phyloP scores from a whole-genome alignment of 31 red algal species.

The Odonthalia washingtoniensis region DNA sequence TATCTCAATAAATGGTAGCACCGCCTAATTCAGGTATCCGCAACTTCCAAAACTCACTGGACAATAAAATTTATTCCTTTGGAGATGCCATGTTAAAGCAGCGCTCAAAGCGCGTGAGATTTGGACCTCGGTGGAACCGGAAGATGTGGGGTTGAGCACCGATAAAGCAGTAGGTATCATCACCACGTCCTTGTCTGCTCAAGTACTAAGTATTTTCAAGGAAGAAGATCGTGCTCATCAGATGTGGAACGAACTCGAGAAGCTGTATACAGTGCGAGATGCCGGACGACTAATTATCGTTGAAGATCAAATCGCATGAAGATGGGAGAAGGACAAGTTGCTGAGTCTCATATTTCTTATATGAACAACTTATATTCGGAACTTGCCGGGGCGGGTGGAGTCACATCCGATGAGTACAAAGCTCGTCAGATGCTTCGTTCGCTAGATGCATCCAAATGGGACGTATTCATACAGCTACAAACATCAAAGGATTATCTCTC shows the following conservation, averaged over 20 bases:
- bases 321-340: background rate
- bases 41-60: background rate
- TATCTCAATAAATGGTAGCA: background rate
- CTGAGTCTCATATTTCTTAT: background rate
- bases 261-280: background rate
- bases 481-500: background rate
- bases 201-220: background rate
- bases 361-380: background rate
- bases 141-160: background rate
- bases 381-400: background rate
- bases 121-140: background rate
- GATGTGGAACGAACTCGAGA: conserved; percentile 14
- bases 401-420: conserved; percentile 5
- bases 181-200: background rate
- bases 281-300: background rate
- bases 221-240: conserved; percentile 8
- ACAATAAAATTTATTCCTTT: background rate
- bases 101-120: background rate
- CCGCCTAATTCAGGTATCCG: background rate
- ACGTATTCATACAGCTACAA: conserved; percentile 7
- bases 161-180: background rate
- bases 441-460: background rate
- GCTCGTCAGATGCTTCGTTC: conserved; percentile 20
- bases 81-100: background rate
- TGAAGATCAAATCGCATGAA: background rate